A percentile compares a stretch with the other conserved stretches of the same genome.
phyloP scores from a whole-genome alignment of 1,284 basidiomycete species.

The Sporisorium scitamineum region DNA sequence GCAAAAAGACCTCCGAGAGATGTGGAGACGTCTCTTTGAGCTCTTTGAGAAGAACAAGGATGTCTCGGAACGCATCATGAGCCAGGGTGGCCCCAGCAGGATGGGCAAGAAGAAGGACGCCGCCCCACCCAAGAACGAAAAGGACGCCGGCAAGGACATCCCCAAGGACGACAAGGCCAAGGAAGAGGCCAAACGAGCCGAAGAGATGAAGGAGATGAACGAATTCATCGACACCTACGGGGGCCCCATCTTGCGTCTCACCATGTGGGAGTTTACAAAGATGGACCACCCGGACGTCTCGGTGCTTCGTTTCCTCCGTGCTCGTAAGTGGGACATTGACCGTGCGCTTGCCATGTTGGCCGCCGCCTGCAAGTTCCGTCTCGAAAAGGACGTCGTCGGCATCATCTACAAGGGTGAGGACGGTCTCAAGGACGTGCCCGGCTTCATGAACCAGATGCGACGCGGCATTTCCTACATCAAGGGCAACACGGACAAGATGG shows the following conservation, averaged over 20 bases:
- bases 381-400: constrained; percentile 66
- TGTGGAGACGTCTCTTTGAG: constrained; percentile 60
- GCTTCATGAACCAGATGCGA: constrained; percentile 69
- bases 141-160: constrained; percentile 60
- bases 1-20: constrained; percentile 58
- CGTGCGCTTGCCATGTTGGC: constrained; percentile 68
- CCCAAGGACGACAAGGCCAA: constrained; percentile 67
- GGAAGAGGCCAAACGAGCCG: constrained; percentile 63
- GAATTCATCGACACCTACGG: constrained; percentile 67
- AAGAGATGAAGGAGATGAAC: constrained; percentile 63
- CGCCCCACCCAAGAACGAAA: constrained; percentile 34
- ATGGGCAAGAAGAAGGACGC: constrained; percentile 29
- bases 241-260: constrained; percentile 60
- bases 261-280: constrained; percentile 63
- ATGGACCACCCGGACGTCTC: constrained; percentile 67
- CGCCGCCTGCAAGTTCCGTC: constrained; percentile 68
- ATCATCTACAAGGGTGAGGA: constrained; percentile 68
- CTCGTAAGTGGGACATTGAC: constrained; percentile 69
- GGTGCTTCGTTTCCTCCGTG: constrained; percentile 68
- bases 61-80: constrained; percentile 58
- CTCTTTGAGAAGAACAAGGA: constrained; percentile 63
- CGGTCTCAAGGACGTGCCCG: constrained; percentile 67
- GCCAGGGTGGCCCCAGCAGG: constrained; percentile 52
- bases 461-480: constrained; percentile 69
- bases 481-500: constrained; percentile 64